Conservation (phyloP, 2,329 filamentous ascomycete genomes). For the Lasiodiplodia theobromae region DNA sequence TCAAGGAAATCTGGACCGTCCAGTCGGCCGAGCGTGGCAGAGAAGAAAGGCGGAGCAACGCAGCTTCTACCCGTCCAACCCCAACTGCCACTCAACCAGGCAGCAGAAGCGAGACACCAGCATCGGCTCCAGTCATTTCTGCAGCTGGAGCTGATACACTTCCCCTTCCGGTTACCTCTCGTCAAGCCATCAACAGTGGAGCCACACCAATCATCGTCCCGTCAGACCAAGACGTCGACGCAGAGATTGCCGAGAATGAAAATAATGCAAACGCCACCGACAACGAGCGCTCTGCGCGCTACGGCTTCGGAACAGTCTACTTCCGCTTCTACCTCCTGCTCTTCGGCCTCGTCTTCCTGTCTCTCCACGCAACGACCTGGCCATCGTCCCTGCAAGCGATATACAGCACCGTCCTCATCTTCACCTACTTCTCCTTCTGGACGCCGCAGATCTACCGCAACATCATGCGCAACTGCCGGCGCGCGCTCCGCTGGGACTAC, state of each 20-base stretch:
- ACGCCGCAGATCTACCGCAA: slow-evolving; percentile 91
- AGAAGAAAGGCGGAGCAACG: slow-evolving; percentile 51
- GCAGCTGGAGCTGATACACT: slow-evolving; percentile 47
- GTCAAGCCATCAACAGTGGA: slow-evolving; percentile 39
- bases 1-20: slow-evolving; percentile 72
- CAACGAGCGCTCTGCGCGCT: slow-evolving; percentile 54
- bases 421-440: slow-evolving; percentile 90
- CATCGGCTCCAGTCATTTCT: slow-evolving; percentile 34
- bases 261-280: slow-evolving; percentile 39
- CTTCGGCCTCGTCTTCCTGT: slow-evolving; percentile 64
- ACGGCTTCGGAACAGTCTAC: slow-evolving; percentile 59
- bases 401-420: slow-evolving; percentile 69
- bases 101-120: slow-evolving; percentile 33
- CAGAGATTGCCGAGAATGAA: slow-evolving; percentile 40
- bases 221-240: slow-evolving; percentile 63
- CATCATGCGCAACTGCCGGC: slow-evolving; percentile 86
- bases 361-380: slow-evolving; percentile 65
- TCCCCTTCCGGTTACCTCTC: slow-evolving; percentile 60
- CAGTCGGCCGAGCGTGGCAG: slow-evolving; percentile 60
- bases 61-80: slow-evolving; percentile 30
- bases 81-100: slow-evolving; percentile 35
- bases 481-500: slow-evolving; percentile 90
- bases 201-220: slow-evolving; percentile 65
- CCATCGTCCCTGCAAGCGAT: slow-evolving; percentile 59
- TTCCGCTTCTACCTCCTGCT: slow-evolving; percentile 68